Evolutionary conservation across 139 green algal genomes (phyloP).

Genomic region (Chlamydomonas incerta): DNA sequence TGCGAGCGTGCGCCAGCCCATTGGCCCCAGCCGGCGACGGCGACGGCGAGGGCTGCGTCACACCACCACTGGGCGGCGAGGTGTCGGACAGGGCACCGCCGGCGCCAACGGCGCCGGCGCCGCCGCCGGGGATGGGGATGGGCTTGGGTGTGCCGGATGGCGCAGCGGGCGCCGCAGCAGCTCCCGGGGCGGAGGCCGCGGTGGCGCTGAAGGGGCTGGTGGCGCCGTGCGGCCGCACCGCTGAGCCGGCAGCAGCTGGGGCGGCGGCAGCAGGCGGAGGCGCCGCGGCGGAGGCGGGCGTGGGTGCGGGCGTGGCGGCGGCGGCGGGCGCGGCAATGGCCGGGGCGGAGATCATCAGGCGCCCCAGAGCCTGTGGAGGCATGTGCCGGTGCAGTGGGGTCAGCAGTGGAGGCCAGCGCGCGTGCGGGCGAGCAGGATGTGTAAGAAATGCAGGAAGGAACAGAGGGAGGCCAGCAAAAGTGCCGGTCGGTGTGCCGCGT

Average conservation of each 20-base stretch:
- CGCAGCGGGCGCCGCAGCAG: too few relatives aligned
- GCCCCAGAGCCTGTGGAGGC: neutral
- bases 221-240: neutral
- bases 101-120: too few relatives aligned
- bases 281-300: neutral
- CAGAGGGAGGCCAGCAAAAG: too few relatives aligned
- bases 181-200: neutral
- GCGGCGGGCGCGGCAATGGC: neutral
- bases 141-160: neutral
- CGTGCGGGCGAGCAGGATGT: too few relatives aligned
- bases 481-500: too few relatives aligned
- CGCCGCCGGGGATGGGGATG: neutral
- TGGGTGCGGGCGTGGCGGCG: neutral
- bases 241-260: neutral
- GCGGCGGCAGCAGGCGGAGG: neutral
- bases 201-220: neutral
- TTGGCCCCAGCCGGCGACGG: neutral
- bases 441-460: too few relatives aligned
- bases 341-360: constrained; percentile 9
- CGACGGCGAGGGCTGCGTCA: neutral
- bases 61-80: neutral
- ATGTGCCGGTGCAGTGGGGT: neutral
- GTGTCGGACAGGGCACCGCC: too few relatives aligned
- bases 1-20: neutral
- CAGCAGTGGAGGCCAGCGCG: neutral